Base-by-base conservation (phyloP, 345 rosid species). In the Eucalyptus victrix region DNA sequence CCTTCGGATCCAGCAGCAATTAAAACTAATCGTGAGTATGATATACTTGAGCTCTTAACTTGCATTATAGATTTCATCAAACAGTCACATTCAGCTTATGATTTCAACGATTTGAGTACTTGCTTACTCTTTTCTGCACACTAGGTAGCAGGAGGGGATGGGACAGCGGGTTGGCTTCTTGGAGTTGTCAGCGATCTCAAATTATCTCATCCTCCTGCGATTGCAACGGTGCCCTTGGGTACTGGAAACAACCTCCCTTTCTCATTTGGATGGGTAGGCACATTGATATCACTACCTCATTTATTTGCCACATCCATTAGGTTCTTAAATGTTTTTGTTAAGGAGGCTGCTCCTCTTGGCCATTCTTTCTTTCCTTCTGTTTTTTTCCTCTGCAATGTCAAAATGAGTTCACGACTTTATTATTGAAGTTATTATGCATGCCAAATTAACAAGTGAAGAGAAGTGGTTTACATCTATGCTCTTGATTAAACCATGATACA, bases 111-210 rank as follows among this genome's bases (percentile, higher is more conserved):
- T 76, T 76, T 40, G 47, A 40, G 47, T 40, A 76, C 47, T 40
- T 40, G 47, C 47, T 76, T 76, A 6, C 47, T 32, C 28, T 87
- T n/a, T 21, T 32, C 89, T 6, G 44, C n/a, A 21, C 16, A 3
- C 50, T 90, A 96, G 99, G 99, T 96, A 92, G 98, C 98, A 87
- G 99, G 99, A 91, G 99, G 99, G 26, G 99, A 98, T 93, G 99
- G 99, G 87, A 98, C 99, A 8, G 99, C 99, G 88, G 96, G 98
- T 12, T 97, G 99, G 99, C 97, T 97, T 90, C 97, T 97, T 89
- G 99, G 98, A 88, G 99, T 97, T 91, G 97, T 97, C 54, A 94
- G 96, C 88, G 99, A 97, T 90, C 98, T 97, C 83, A 97, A 94
- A 91, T 92, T 97, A 80, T 92, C 97, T 67, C 96, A 94, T 91